A percentile compares a stretch with the other conserved stretches of the same genome.
phyloP scores from a whole-genome alignment of 805 yeast genomes.

The Nakazawaea laoshanensis region DNA sequence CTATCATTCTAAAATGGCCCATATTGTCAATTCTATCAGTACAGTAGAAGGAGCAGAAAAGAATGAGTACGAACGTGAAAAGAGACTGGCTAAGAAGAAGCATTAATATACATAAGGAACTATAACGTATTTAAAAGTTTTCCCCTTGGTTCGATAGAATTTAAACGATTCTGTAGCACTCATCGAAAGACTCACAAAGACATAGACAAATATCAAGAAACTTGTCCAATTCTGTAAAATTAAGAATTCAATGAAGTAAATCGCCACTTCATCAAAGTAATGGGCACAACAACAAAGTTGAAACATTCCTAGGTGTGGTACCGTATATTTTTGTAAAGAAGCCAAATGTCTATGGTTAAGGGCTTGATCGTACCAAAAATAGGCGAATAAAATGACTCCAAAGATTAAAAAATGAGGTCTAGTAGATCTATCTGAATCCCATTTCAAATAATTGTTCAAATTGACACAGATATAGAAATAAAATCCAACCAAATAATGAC shows the following conservation, averaged over 20 bases:
- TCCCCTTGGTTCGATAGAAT: conserved; percentile 29
- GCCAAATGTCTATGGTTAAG: conserved; percentile 43
- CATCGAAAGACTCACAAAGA: conserved; percentile 38
- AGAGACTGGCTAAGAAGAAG: conserved; percentile 47
- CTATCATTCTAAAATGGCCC: conserved; percentile 86
- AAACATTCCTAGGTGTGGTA: conserved; percentile 47
- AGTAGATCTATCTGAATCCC: conserved; percentile 4
- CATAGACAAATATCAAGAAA: conserved; percentile 25
- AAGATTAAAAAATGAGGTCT: neutral
- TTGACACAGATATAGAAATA: conserved; percentile 47
- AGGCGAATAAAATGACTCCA: neutral
- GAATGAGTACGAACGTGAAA: conserved; percentile 86
- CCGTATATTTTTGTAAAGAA: conserved; percentile 40
- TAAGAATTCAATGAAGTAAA: conserved; percentile 32
- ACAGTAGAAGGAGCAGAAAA: conserved; percentile 95
- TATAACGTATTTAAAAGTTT: conserved; percentile 14
- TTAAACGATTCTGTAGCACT: conserved; percentile 45
- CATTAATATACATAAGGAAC: conserved; percentile 21
- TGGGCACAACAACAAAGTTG: conserved; percentile 53
- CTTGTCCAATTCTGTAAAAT: conserved; percentile 14
- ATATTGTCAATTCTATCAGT: conserved; percentile 75
- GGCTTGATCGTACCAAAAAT: conserved; percentile 32
- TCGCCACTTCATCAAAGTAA: conserved; percentile 55
- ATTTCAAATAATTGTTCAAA: conserved; percentile 19
- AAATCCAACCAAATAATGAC: conserved; percentile 61